Evolutionary conservation across 2,329 filamentous ascomycete genomes (phyloP), one percentile per base, ranked within the genome.

Genomic region (Septoria petroselini): DNA sequence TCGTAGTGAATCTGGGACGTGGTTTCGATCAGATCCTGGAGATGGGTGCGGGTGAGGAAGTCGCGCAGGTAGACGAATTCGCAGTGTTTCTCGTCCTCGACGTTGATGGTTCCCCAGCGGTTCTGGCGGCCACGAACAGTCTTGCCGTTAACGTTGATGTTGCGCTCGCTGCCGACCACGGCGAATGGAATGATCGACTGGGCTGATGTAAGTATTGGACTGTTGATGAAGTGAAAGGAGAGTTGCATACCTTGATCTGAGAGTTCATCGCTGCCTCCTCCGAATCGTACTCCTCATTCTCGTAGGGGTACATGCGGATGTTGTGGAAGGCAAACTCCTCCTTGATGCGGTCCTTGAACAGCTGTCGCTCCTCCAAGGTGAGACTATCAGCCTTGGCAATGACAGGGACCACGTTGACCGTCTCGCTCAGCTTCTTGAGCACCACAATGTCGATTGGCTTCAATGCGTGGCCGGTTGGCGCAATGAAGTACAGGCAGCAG

Each of bases 1-100:
- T 98, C 93, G 80, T 98, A 98, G 81, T 98, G 93, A 74, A 96
- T 98, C 79, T 98, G 93, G 63, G 91, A 96, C 40, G 93, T 98
- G 25, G 93, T 98, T 77, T 98, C 93, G 73, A 98, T 96, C 62
- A 98, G 83, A 68, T 98, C 93, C 79, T 98, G 93, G 50, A 98
- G 83, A 73, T 98, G 93, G 58, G 93, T 97, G 69, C 93, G 89
- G 65, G 94, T 95, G 59, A 98, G 83, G 83, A 98, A 98, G 80
- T 98, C 91, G 70, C 93, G 86, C 57, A 98, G 83, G 73, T 95
- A 96, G 68, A 97, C 86, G 68, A 98, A 98, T 82, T 98, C 93
- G 82, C 93, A 98, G 80, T 98, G 93, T 75, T 85, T 94, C 80
- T 98, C 93, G 64, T 98, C 91, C 77, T 98, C 93, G 64, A 98